Evolutionary conservation across 495 filamentous ascomycete genomes (phyloP).

Genomic region (Penicillium nucicola): DNA sequence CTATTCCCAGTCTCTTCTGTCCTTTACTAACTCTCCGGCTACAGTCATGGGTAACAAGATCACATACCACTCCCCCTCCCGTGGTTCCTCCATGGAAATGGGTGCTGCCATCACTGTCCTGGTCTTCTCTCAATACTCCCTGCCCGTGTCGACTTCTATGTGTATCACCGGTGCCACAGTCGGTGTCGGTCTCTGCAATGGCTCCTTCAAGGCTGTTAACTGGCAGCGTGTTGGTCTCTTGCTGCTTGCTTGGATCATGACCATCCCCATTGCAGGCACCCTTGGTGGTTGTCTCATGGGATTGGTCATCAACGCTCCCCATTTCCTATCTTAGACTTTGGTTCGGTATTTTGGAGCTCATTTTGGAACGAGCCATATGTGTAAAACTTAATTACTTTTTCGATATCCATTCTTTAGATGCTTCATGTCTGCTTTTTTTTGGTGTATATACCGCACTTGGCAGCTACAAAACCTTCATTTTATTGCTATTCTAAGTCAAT

Average conservation of each 20-base stretch:
- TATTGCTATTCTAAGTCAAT: no score
- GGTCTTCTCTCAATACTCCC: slow-evolving; percentile 56
- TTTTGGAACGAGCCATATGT: not conserved
- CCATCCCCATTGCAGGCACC: slow-evolving; percentile 60
- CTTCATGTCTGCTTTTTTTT: no score
- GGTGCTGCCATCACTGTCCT: slow-evolving; percentile 65
- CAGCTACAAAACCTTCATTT: no score
- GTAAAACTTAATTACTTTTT: slow-evolving; percentile 1
- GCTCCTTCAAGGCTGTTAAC: slow-evolving; percentile 57
- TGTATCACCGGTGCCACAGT: slow-evolving; percentile 58
- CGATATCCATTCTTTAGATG: no score
- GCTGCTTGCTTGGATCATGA: slow-evolving; percentile 57
- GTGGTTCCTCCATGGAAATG: slow-evolving; percentile 63
- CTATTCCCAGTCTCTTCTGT: not conserved
- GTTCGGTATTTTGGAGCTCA: not conserved
- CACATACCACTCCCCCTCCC: slow-evolving; percentile 61
- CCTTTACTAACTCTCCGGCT: slow-evolving; percentile 17
- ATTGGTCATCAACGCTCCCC: slow-evolving; percentile 58
- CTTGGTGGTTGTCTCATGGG: slow-evolving; percentile 60
- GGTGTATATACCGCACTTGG: no score
- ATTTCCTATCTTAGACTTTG: slow-evolving; percentile 28
- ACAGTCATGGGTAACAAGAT: slow-evolving; percentile 65
- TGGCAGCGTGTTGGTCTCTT: slow-evolving; percentile 57
- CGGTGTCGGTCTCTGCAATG: slow-evolving; percentile 57
- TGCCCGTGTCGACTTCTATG: slow-evolving; percentile 60